Evolutionary conservation across 169 alveolate genomes (phyloP).

Genomic region (Perkinsus olseni): DNA sequence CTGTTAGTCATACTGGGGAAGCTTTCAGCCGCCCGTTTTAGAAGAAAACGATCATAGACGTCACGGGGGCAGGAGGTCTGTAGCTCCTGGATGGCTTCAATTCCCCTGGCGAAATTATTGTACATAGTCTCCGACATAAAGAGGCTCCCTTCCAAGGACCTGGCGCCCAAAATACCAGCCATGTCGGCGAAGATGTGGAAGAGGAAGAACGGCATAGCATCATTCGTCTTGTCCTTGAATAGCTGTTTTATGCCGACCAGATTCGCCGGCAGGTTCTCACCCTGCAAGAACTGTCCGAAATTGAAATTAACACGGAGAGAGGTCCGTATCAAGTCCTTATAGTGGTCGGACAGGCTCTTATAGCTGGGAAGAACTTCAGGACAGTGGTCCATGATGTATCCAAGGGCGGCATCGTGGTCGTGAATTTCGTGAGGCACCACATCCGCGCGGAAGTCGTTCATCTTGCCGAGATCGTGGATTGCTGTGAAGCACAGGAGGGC

Average conservation of each 20-base stretch:
- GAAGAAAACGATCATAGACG: constrained; percentile 1
- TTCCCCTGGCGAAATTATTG: neutral
- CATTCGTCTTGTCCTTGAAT: neutral
- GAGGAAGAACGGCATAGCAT: neutral
- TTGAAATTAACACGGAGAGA: neutral
- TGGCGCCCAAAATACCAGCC: neutral
- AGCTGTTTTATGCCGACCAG: neutral
- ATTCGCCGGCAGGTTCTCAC: constrained; percentile 6
- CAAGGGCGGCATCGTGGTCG: neutral
- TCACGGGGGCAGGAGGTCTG: neutral
- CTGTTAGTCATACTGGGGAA: neutral
- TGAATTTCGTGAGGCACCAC: neutral
- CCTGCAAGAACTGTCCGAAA: constrained; percentile 10
- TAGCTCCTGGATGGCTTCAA: neutral
- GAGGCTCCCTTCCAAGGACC: neutral
- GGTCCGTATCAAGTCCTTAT: neutral
- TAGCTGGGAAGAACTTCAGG: neutral
- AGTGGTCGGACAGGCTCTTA: neutral
- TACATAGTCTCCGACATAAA: neutral
- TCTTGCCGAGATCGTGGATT: constrained; percentile 11
- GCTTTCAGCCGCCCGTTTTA: neutral
- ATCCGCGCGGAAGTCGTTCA: neutral
- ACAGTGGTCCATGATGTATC: neutral
- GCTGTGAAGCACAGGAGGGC: constrained; percentile 3
- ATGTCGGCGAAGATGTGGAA: neutral